Percentiles rank a stretch among this genome's conserved stretches.
These are phyloP conservation scores for Botrytis aclada DNA, from an alignment of 2,329 filamentous ascomycete genomes.

Conservation along the genomic window DNA sequence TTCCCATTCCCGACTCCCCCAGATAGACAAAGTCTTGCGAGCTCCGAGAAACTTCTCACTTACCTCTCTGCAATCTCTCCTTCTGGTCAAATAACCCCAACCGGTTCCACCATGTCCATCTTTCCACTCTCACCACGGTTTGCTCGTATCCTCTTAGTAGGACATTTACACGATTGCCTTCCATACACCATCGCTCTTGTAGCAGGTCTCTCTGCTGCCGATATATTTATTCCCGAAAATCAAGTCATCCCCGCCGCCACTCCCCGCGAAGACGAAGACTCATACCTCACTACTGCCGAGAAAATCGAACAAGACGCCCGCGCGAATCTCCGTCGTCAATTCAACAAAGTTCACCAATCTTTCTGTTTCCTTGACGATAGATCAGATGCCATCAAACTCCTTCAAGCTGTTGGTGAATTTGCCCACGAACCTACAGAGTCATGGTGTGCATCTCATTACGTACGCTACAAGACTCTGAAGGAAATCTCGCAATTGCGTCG, in stretches of 20 bases:
- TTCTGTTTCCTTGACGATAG: slow-evolving; percentile 79
- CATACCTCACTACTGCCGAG: slow-evolving; percentile 61
- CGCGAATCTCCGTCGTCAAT: slow-evolving; percentile 58
- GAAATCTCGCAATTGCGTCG: slow-evolving; percentile 80
- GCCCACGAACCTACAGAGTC: slow-evolving; percentile 67
- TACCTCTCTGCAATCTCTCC: slow-evolving; percentile 78
- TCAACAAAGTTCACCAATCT: slow-evolving; percentile 70
- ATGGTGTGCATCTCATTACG: slow-evolving; percentile 81
- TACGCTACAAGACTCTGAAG: slow-evolving; percentile 80
- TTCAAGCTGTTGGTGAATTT: slow-evolving; percentile 86
- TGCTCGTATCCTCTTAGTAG: slow-evolving; percentile 86
- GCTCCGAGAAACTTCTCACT: slow-evolving; percentile 80
- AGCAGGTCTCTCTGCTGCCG: slow-evolving; percentile 80
- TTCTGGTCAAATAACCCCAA: slow-evolving; percentile 71
- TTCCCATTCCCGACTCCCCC: slow-evolving; percentile 96
- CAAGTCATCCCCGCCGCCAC: slow-evolving; percentile 64
- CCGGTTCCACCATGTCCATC: slow-evolving; percentile 79
- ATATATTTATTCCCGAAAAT: slow-evolving; percentile 80
- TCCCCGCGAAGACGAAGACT: slow-evolving; percentile 47
- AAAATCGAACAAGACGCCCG: slow-evolving; percentile 68
- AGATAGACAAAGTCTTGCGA: slow-evolving; percentile 68
- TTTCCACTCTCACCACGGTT: slow-evolving; percentile 91
- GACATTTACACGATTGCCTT: slow-evolving; percentile 76
- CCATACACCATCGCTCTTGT: slow-evolving; percentile 86
- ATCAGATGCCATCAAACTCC: slow-evolving; percentile 84